Percentiles rank a stretch among this genome's conserved stretches.
phyloP scores from a whole-genome alignment of 75 land plant species.

The Pinus albicaulis region DNA sequence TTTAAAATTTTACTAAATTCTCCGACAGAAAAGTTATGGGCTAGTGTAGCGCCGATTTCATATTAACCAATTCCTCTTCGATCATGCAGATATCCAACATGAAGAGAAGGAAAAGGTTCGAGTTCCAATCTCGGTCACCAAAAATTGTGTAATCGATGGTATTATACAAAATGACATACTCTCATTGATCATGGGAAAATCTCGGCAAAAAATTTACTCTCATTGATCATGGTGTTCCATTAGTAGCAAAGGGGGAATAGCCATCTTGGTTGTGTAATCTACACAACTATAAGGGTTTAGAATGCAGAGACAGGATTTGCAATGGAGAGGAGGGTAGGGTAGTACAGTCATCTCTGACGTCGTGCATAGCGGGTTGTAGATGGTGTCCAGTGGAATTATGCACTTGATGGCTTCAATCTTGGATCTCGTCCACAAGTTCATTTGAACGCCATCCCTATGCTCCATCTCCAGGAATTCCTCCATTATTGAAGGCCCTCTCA shows the following conservation, averaged over 20 bases:
- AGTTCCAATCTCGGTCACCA: slow-evolving; percentile 8
- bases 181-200: slow-evolving; percentile 68
- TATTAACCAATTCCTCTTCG: slow-evolving; percentile 88
- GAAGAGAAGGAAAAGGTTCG: slow-evolving; percentile 75
- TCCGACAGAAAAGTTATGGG: slow-evolving; percentile 81
- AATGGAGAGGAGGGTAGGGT: slow-evolving; percentile 84
- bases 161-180: slow-evolving; percentile 62
- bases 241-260: slow-evolving; percentile 88
- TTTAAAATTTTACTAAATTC: slow-evolving; percentile 7
- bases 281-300: slow-evolving; percentile 81
- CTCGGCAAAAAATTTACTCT: slow-evolving; percentile 73
- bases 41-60: slow-evolving; percentile 69
- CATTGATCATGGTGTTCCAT: slow-evolving; percentile 66
- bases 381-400: slow-evolving; percentile 89
- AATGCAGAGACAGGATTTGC: slow-evolving; percentile 70
- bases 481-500: slow-evolving; percentile 12
- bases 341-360: slow-evolving; percentile 49
- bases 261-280: slow-evolving; percentile 88
- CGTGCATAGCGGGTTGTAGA: slow-evolving; percentile 74
- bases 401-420: slow-evolving; percentile 86
- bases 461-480: slow-evolving; percentile 56
- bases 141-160: slow-evolving; percentile 67
- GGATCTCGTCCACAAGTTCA: slow-evolving; percentile 87
- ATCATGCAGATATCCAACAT: slow-evolving; percentile 88
- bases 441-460: slow-evolving; percentile 80